Base-by-base conservation (phyloP, 2,329 filamentous ascomycete genomes). In the Aspergillus arachidicola region DNA sequence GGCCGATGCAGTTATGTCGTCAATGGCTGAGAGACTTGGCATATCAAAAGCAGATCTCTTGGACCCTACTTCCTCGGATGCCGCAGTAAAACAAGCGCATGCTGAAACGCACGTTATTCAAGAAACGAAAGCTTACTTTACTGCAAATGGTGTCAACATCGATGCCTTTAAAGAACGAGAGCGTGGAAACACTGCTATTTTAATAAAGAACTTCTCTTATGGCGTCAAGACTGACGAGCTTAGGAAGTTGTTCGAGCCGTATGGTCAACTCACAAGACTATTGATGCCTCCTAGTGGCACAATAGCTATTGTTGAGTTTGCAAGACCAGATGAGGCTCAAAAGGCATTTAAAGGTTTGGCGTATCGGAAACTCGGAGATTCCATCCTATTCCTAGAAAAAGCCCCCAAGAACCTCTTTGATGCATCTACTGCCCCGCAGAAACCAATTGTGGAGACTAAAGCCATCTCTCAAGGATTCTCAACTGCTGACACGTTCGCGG, bases 71-170 rank as follows among this genome's bases (percentile, higher is more conserved):
- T 97, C 92, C 63, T 89, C 94, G 61, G 93, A 97, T 79, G 93
- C 94, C 63, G 94, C 92, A 51, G 91, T 99, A 62, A 97, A 96
- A 82, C 95, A 98, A 82, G 95, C 95, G 11, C 91, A 97, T 77
- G 95, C 94, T 50, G 95, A 99, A 83, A 98, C 94, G 26, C 91
- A 95, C 66, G 87, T 97, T 69, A 98, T 99, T 63, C 93, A 97
- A 80, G 95, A 98, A 78, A 97, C 93, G 2, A 98, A 97, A 79
- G 84, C 90, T 11, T 99, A 96, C 79, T 97, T 99, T 74, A 84
- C 86, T 59, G 86, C 90, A 51, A 92, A 97, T 68, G 94, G 94
- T 41, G 91, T 98, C 26, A 93, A 98, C 77, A 84, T 99, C 54
- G 90, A 97, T 67, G 91, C 94, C 12, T 98, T 99, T 82, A 95